Evolutionary conservation across 495 filamentous ascomycete species (phyloP), one percentile per base, ranked within the genome.

Genomic region (Podospora appendiculata): DNA sequence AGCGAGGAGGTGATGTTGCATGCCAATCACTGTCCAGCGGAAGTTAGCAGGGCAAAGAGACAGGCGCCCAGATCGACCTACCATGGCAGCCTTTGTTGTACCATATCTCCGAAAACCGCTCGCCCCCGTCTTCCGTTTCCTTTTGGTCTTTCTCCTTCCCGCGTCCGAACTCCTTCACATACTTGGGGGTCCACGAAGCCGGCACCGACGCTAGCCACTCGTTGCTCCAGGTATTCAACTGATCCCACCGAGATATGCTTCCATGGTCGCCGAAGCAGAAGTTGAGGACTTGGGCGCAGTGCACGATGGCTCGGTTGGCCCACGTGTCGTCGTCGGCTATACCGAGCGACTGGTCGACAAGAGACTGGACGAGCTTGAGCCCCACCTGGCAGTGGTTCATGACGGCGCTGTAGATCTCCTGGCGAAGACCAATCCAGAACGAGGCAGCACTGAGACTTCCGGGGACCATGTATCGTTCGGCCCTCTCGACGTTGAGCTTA

Each of bases 401-500:
- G 49, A 80, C 77, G 6, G 78, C 78, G 33, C 60, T 67, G 58
- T 79, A 79, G 38, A 82, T 79, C 53, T 80, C 77, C 52, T 81
- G 79, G 12, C 79, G 71, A 12, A 82, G 68, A 8, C 75, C 76
- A 33, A 82, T 76, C 77, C 78, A 81, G 58, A 78, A 82, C 1
- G 75, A 70, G 3, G 78, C 77, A 10, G 74, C 71, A 16, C 67
- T 62, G 2, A 82, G 56, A 34, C 70, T 75, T 4, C 70, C 69
- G 0, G 63, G 57, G 1, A 58, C 57, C 43, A 73, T 68, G 36
- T 62, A 67, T 1, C 60, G 60, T 35, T 70, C 62, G 8, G 14
- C 16, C 8, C 44, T 47, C 10, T 52, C 12, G 34, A 76, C 71
- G 47, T 79, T 77, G 2, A 66, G 62, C 47, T 79, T 73, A 33